Evolutionary conservation across 345 rosid species (phyloP), one percentile per base, ranked within the genome.

Genomic region (Bruguiera parviflora): DNA sequence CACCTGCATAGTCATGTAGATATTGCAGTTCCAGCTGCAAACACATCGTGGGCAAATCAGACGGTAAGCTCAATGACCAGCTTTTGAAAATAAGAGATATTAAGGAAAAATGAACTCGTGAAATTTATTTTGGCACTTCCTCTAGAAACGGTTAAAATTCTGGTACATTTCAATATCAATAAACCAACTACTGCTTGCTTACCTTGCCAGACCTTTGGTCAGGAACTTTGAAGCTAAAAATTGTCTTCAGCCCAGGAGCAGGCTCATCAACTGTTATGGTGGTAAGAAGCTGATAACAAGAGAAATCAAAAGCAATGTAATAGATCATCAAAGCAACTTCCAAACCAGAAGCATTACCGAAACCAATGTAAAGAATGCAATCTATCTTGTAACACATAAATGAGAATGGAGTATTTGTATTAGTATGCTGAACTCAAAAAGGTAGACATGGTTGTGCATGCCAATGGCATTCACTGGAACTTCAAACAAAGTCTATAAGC

Each of bases 141-240:
- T 24, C 5, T 3, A 31, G 55, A 58, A 16, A 20, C 5, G 4
- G 5, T 20, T 20, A 2, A 31, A 31, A 5, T 1, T 15, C 22
- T 16, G 6, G 46, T 28, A 11, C 58, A 16, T 49, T 33, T 2
- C 10, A 4, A 32, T 22, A 32, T 35, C 29, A 39, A 29, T 27
- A 15, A 35, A 52, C 20, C 22, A 28, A 27, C 16, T 24, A 37
- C 33, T 25, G 58, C 28, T 28, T 5, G n/a, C 49, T 64, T 73
- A 91, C 98, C 96, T 89, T 94, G 77, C 96, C 97, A 52, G 98
- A 94, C 78, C 93, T 88, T 71, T 88, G 96, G 79, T 94, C 97
- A 68, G 97, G 99, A 61, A 78, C 84, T 73, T 68, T 89, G 85
- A 88, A 87, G 86, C 87, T 92, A 59, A 91, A 72, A 75, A 91